phyloP scores from a whole-genome alignment of 164 flowering plant species.

The Tetrastigma voinierianum region DNA sequence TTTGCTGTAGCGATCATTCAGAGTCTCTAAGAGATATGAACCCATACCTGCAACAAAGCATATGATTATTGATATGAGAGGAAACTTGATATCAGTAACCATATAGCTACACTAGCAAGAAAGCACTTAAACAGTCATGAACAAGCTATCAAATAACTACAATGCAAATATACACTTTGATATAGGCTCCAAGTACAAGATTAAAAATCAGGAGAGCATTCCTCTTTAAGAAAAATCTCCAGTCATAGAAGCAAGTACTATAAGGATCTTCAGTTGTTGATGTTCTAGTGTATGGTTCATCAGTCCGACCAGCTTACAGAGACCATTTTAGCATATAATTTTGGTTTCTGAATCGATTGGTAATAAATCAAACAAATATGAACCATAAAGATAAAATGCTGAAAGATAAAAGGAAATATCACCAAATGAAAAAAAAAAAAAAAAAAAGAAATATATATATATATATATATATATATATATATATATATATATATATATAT shows the following conservation, averaged over 20 bases:
- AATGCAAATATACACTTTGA: too few species aligned
- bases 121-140: neutral
- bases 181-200: too few species aligned
- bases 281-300: neutral
- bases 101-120: neutral
- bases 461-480: too few species aligned
- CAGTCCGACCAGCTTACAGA: neutral
- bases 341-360: neutral
- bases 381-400: neutral
- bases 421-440: too few species aligned
- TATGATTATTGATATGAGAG: neutral
- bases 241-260: neutral
- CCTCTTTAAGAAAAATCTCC: neutral
- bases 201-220: too few species aligned
- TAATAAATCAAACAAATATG: neutral
- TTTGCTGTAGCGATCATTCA: slow-evolving; percentile 99
- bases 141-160: neutral
- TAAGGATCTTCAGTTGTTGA: neutral
- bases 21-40: slow-evolving; percentile 90
- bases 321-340: neutral
- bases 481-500: too few species aligned
- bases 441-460: too few species aligned
- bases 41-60: slow-evolving; percentile 80
- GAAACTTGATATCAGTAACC: neutral
- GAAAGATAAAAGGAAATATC: too few species aligned